Evolutionary conservation across 495 filamentous ascomycete species (phyloP).

Genomic region (Penicillium bialowiezense): DNA sequence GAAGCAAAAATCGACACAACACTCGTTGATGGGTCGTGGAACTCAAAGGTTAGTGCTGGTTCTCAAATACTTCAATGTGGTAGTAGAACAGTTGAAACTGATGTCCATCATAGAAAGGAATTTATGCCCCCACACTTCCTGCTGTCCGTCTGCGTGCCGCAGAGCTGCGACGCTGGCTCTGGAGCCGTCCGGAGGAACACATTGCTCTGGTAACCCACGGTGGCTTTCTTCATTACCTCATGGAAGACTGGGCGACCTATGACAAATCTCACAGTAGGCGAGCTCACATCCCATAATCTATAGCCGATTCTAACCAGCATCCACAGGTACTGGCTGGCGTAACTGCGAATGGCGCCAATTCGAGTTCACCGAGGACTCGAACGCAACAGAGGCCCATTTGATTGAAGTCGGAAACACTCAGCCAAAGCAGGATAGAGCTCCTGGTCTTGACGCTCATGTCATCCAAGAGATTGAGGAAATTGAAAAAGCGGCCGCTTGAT

Average conservation of each 20-base stretch:
- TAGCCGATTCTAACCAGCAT: no score
- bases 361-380: slow-evolving; percentile 16
- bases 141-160: slow-evolving; percentile 14
- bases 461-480: slow-evolving; percentile 12
- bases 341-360: slow-evolving; percentile 21
- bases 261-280: slow-evolving; percentile 13
- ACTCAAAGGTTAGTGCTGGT: slow-evolving; percentile 15
- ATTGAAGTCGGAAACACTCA: slow-evolving; percentile 8
- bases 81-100: neutral
- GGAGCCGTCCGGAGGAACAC: slow-evolving; percentile 14
- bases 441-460: slow-evolving; percentile 12
- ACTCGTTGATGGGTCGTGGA: slow-evolving; percentile 16
- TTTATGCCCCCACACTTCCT: slow-evolving; percentile 12
- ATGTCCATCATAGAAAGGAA: slow-evolving; percentile 9
- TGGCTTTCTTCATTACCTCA: slow-evolving; percentile 20
- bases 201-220: slow-evolving; percentile 20
- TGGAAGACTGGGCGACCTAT: slow-evolving; percentile 22
- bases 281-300: no score
- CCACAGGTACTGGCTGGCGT: slow-evolving; percentile 14
- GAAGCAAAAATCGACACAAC: slow-evolving; percentile 3
- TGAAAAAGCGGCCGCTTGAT: neutral
- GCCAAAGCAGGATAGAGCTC: slow-evolving; percentile 4
- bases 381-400: slow-evolving; percentile 10
- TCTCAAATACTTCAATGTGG: no score
- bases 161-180: slow-evolving; percentile 16